Evolutionary conservation across 1,284 basidiomycete genomes (phyloP).

Genomic region (Pseudomicrostroma phylloplanum): DNA sequence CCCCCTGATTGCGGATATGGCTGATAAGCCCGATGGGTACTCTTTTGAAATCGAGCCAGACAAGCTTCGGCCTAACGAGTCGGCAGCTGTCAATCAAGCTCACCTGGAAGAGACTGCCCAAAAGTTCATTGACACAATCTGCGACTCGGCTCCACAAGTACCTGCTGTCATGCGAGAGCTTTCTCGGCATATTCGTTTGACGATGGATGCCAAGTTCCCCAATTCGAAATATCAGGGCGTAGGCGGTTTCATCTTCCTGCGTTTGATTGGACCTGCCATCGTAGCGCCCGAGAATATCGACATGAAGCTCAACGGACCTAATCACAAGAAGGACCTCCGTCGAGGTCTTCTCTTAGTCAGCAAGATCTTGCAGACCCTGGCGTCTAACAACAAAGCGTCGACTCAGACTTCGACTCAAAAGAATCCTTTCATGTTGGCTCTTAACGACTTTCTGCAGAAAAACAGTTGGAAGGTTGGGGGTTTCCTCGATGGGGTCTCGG

Average conservation of each 20-base stretch:
- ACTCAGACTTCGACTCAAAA: conserved; percentile 39
- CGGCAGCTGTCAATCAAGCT: conserved; percentile 31
- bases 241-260: conserved; percentile 44
- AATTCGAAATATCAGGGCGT: conserved; percentile 43
- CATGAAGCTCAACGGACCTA: conserved; percentile 36
- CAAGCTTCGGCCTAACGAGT: conserved; percentile 32
- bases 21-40: conserved; percentile 33
- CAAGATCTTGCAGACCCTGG: conserved; percentile 45
- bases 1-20: conserved; percentile 40
- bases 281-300: conserved; percentile 46
- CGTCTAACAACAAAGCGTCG: conserved; percentile 27
- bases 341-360: conserved; percentile 39
- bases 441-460: conserved; percentile 43
- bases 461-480: conserved; percentile 42
- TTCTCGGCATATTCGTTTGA: conserved; percentile 40
- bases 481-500: conserved; percentile 44
- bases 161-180: conserved; percentile 45
- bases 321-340: conserved; percentile 27
- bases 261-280: conserved; percentile 44
- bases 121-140: conserved; percentile 43
- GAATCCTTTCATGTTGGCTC: conserved; percentile 42
- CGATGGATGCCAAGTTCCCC: conserved; percentile 41
- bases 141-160: conserved; percentile 40
- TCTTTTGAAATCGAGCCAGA: conserved; percentile 45
- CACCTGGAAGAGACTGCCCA: conserved; percentile 43